Evolutionary conservation across 163 green algal genomes (phyloP).

Genomic region (Scenedesmus sp.): DNA sequence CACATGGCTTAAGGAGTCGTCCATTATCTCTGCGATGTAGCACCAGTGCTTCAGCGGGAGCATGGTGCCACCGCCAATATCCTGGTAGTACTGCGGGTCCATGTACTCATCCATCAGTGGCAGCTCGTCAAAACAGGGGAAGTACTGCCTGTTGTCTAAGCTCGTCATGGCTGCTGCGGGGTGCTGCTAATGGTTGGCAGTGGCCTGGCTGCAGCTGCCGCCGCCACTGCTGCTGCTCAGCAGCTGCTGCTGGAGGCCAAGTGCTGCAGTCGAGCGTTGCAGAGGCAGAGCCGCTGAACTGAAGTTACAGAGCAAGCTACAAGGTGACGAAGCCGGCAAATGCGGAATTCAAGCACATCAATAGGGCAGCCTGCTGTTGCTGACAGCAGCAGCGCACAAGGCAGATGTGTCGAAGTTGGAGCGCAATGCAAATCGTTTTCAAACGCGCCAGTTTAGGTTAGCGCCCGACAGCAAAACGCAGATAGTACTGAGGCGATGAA

Average conservation of each 20-base stretch:
- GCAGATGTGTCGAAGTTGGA: neutral
- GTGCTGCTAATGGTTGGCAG: neutral
- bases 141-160: conserved; percentile 53
- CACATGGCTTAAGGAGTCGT: conserved; percentile 48
- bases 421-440: neutral
- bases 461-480: neutral
- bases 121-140: conserved; percentile 52
- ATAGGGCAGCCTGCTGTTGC: neutral
- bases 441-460: neutral
- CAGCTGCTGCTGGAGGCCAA: neutral
- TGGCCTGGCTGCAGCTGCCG: neutral
- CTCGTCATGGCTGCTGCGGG: conserved; percentile 27
- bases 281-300: neutral
- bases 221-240: neutral
- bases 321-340: neutral
- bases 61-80: conserved; percentile 57
- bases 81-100: conserved; percentile 39
- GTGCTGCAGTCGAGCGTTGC: neutral
- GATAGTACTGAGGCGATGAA: neutral
- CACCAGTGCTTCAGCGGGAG: conserved; percentile 57
- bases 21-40: conserved; percentile 41
- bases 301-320: neutral
- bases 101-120: conserved; percentile 51
- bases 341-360: neutral
- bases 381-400: neutral